A percentile compares a stretch with the other conserved stretches of the same genome.
Conservation (phyloP, 2,329 filamentous ascomycete species). For the Aspergillus terreus region DNA sequence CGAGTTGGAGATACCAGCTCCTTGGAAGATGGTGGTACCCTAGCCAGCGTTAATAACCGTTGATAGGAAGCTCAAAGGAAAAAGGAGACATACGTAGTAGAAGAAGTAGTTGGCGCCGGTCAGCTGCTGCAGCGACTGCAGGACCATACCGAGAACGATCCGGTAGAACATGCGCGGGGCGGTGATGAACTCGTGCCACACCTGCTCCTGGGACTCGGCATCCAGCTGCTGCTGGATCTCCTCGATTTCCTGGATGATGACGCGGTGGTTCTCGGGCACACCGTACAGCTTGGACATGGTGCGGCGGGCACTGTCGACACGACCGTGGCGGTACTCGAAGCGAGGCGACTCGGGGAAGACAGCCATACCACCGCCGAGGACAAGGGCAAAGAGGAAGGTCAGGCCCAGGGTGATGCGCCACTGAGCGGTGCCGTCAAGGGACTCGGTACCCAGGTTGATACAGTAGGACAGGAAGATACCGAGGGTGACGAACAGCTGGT, state of each 20-base stretch:
- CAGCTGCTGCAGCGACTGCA: slow-evolving; percentile 45
- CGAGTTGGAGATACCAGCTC: slow-evolving; percentile 62
- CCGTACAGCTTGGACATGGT: slow-evolving; percentile 56
- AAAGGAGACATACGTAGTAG: slow-evolving; percentile 48
- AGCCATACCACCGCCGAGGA: slow-evolving; percentile 54
- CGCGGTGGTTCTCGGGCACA: slow-evolving; percentile 50
- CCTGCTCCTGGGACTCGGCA: slow-evolving; percentile 42
- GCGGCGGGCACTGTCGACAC: slow-evolving; percentile 47
- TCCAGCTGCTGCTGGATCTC: slow-evolving; percentile 58
- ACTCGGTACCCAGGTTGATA: slow-evolving; percentile 44
- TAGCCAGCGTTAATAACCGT: slow-evolving; percentile 19
- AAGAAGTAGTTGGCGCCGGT: slow-evolving; percentile 47
- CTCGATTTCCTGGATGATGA: slow-evolving; percentile 51
- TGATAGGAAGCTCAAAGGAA: background rate
- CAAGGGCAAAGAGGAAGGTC: slow-evolving; percentile 54
- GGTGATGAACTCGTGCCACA: slow-evolving; percentile 43
- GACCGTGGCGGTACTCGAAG: slow-evolving; percentile 55
- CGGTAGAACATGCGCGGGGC: slow-evolving; percentile 46
- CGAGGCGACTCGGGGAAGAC: slow-evolving; percentile 57
- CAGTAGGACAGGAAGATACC: slow-evolving; percentile 46
- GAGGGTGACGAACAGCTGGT: slow-evolving; percentile 48
- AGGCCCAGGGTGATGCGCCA: slow-evolving; percentile 54
- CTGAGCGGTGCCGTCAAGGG: slow-evolving; percentile 39
- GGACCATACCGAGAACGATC: slow-evolving; percentile 37
- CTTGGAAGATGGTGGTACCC: slow-evolving; percentile 52